Base-by-base conservation (phyloP, 441 rosid genomes). In the Populus hybrid region DNA sequence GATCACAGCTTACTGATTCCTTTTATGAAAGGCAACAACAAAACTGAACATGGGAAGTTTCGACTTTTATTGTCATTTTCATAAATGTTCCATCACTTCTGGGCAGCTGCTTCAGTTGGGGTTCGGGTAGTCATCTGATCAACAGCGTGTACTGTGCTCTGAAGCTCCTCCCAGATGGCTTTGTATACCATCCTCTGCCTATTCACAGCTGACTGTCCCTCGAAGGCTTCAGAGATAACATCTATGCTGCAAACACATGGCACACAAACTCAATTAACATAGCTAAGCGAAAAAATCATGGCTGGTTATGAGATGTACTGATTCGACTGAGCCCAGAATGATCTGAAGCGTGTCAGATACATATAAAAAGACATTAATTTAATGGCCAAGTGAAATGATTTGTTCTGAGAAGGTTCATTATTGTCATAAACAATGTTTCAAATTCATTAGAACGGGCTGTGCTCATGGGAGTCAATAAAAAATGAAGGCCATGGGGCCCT, bases 131-230 rank as follows among this genome's bases (percentile, higher is more conserved):
- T 94, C 99, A 95, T 95, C 83, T 88, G 92, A 82, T 95, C 98
- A 82, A 95, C 98, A 1, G 98, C 99, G 75, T 94, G 99, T 77
- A 95, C 99, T 0, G 88, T 90, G 84, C 78, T 92, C 84, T 94
- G 98, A 76, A 95, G 97, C 90, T 95, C 99, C 81, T 91, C 99
- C 99, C 99, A 94, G 81, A 95, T 94, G 57, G 97, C 97, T 84
- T 92, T 95, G 79, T 95, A 95, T 50, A 95, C 99, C 98, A 95
- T 95, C 80, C 99, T 89, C 86, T 95, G 98, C 82, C 98, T 87
- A 82, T 92, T 91, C 82, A 95, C 98, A 2, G 91, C 86, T 0
- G 97, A 91, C 72, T 95, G 91, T 35, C 95, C 98, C 83, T 94
- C 97, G 36, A 95, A 95, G 26, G 88, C 88, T 42, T 92, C 86